Evolutionary conservation across 768 basidiomycete genomes (phyloP).

Genomic region (Postia placenta): DNA sequence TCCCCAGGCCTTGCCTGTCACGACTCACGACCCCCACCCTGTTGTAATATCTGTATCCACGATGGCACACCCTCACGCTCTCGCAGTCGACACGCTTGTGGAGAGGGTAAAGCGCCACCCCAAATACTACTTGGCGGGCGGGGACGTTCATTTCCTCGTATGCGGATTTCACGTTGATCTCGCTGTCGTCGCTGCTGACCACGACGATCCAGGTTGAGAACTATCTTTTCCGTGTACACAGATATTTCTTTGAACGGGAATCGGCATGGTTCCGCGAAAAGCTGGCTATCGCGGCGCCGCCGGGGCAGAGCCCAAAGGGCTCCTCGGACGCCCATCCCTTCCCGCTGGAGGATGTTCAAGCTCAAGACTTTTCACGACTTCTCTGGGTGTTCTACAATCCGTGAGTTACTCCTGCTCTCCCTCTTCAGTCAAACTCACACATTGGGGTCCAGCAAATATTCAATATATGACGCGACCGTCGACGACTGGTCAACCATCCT

Average conservation of each 20-base stretch:
- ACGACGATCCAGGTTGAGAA: slow-evolving; percentile 43
- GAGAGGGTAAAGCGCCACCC: slow-evolving; percentile 21
- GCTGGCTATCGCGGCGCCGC: slow-evolving; percentile 17
- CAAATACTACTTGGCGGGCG: slow-evolving; percentile 47
- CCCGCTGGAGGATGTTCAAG: slow-evolving; percentile 35
- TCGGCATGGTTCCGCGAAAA: slow-evolving; percentile 29
- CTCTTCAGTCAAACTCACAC: background rate
- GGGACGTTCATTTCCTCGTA: slow-evolving; percentile 50
- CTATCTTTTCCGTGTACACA: slow-evolving; percentile 49
- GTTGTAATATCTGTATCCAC: too few species aligned
- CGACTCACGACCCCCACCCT: slow-evolving; percentile 3
- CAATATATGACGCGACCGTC: slow-evolving; percentile 43
- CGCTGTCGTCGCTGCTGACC: background rate
- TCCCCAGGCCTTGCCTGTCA: slow-evolving; percentile 1
- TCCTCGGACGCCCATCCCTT: slow-evolving; percentile 24
- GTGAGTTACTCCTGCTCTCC: slow-evolving; percentile 25
- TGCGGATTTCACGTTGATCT: slow-evolving; percentile 12
- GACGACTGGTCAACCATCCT: slow-evolving; percentile 39
- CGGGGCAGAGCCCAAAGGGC: slow-evolving; percentile 16
- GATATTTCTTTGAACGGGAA: slow-evolving; percentile 59
- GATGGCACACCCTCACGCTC: slow-evolving; percentile 1
- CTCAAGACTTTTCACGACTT: slow-evolving; percentile 47
- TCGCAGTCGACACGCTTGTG: slow-evolving; percentile 2
- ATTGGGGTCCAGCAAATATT: slow-evolving; percentile 41
- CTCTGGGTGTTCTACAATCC: slow-evolving; percentile 61